Conservation (phyloP, 1,284 basidiomycete genomes). For the Stygiomarasmius scandens region DNA sequence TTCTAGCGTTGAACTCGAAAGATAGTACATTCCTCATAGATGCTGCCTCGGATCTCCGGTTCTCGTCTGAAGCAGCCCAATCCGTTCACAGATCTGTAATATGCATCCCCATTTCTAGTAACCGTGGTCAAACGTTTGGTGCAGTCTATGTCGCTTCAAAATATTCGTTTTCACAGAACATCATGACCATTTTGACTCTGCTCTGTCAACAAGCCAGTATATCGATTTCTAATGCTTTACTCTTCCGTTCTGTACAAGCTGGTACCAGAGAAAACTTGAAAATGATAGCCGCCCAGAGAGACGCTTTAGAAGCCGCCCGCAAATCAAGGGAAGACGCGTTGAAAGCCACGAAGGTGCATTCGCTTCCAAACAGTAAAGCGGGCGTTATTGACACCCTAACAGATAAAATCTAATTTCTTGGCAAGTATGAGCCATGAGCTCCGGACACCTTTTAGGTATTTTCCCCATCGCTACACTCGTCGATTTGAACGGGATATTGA, state of each 20-base stretch:
- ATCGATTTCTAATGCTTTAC: conserved; percentile 69
- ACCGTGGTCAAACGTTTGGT: conserved; percentile 67
- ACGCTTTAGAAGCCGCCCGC: conserved; percentile 66
- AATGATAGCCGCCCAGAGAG: conserved; percentile 70
- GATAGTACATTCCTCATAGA: conserved; percentile 62
- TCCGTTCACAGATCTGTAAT: conserved; percentile 61
- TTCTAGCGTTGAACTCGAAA: conserved; percentile 64
- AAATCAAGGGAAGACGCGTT: conserved; percentile 70
- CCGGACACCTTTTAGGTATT: conserved; percentile 68
- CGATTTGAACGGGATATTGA: neutral
- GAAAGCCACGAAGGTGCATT: conserved; percentile 66
- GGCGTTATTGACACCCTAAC: conserved; percentile 8
- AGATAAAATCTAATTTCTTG: conserved; percentile 76
- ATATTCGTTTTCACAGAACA: conserved; percentile 63
- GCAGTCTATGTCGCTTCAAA: conserved; percentile 61
- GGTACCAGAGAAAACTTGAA: conserved; percentile 72
- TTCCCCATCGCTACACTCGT: neutral
- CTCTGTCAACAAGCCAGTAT: conserved; percentile 75
- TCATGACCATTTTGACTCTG: conserved; percentile 61
- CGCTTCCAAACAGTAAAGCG: neutral
- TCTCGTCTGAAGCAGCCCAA: conserved; percentile 65
- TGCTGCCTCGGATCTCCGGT: conserved; percentile 62
- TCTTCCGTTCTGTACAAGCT: conserved; percentile 71
- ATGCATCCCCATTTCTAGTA: conserved; percentile 71
- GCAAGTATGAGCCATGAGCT: conserved; percentile 78